Evolutionary conservation across 2,329 filamentous ascomycete genomes (phyloP).

Genomic region (Aspergillus sp.): DNA sequence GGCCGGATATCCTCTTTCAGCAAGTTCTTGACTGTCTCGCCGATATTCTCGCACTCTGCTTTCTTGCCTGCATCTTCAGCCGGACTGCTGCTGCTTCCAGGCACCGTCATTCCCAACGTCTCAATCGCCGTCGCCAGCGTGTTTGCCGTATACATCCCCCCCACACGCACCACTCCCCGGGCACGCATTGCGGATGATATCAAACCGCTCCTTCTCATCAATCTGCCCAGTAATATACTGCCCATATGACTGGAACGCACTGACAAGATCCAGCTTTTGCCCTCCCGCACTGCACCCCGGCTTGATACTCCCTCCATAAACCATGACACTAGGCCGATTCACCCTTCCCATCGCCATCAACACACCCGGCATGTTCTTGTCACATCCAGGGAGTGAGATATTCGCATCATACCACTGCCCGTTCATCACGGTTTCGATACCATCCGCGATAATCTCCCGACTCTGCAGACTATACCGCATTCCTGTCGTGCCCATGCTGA

Average conservation of each 20-base stretch:
- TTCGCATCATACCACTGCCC: conserved; percentile 97
- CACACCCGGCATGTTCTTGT: conserved; percentile 97
- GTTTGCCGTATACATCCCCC: conserved; percentile 71
- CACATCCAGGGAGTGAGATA: conserved; percentile 88
- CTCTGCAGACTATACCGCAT: conserved; percentile 93
- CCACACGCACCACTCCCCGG: conserved; percentile 74
- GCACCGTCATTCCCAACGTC: conserved; percentile 70
- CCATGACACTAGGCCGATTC: conserved; percentile 89
- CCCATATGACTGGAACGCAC: conserved; percentile 91
- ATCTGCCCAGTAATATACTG: conserved; percentile 60
- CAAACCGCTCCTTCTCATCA: conserved; percentile 7
- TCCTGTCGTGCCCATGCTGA: conserved; percentile 92
- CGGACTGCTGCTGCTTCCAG: conserved; percentile 74
- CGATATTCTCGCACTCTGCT: conserved; percentile 67
- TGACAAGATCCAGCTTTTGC: conserved; percentile 82
- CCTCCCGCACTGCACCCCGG: conserved; percentile 69
- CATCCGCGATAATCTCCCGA: conserved; percentile 91
- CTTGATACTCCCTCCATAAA: conserved; percentile 88
- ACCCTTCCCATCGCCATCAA: conserved; percentile 86
- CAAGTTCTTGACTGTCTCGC: conserved; percentile 68
- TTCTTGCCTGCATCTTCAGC: conserved; percentile 69
- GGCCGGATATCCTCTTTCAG: conserved; percentile 73
- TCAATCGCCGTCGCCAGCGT: conserved; percentile 66
- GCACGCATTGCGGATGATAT: conserved; percentile 30
- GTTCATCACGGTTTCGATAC: conserved; percentile 95